These are phyloP conservation scores for Pistacia atlantica DNA, from an alignment of 345 rosid genomes.

Conservation along the genomic window DNA sequence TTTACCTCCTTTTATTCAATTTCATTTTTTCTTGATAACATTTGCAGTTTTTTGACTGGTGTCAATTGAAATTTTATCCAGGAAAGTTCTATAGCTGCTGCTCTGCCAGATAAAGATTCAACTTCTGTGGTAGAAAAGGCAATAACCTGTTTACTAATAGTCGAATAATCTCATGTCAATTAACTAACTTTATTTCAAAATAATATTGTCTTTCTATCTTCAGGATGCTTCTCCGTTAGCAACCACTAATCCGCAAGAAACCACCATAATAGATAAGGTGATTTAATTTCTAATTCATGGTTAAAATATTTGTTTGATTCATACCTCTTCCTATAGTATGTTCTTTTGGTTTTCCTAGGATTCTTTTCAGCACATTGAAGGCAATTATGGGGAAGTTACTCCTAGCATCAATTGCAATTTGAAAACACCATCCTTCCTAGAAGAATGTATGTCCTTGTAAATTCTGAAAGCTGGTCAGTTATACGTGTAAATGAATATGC, in stretches of 20 bases:
- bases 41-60: background rate
- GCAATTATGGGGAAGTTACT: conserved; percentile 27
- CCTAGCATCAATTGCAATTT: conserved; percentile 16
- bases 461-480: background rate
- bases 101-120: background rate
- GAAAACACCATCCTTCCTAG: conserved; percentile 21
- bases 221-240: conserved; percentile 19
- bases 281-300: background rate
- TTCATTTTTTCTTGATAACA: background rate
- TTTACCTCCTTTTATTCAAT: too few relatives aligned
- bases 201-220: background rate
- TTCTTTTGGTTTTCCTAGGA: conserved; percentile 21
- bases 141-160: background rate
- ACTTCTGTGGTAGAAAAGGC: background rate
- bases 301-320: background rate
- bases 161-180: background rate
- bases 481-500: background rate
- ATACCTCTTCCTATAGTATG: background rate
- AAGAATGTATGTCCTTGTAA: conserved; percentile 37
- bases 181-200: background rate
- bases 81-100: background rate
- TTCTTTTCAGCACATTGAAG: conserved; percentile 16
- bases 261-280: conserved; percentile 19
- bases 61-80: conserved; percentile 8
- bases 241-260: conserved; percentile 11